Evolutionary conservation across 257 asterid genomes (phyloP).

Genomic region (Cruciata laevipes): DNA sequence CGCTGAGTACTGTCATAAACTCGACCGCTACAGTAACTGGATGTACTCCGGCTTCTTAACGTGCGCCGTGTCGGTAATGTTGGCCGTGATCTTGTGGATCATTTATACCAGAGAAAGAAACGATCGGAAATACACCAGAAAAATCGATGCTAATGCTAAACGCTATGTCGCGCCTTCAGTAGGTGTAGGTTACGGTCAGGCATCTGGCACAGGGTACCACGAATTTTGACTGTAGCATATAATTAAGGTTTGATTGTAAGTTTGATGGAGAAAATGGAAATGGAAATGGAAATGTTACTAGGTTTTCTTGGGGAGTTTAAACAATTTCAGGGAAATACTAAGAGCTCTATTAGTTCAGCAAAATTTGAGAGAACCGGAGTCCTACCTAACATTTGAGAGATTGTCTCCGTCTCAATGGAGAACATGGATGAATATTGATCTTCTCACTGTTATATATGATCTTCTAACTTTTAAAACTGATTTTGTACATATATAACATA

Average conservation of each 20-base stretch:
- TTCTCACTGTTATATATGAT: no score
- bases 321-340: no score
- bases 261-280: no score
- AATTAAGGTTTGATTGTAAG: not conserved
- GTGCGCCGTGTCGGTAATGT: constrained; percentile 23
- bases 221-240: not conserved
- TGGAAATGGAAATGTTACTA: no score
- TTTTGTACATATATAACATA: no score
- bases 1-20: constrained; percentile 18
- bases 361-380: no score
- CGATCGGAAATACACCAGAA: constrained; percentile 19
- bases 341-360: no score
- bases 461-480: no score
- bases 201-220: not conserved
- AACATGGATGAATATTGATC: no score
- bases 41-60: constrained; percentile 22
- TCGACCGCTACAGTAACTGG: constrained; percentile 17
- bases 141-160: not conserved
- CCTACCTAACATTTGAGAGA: no score
- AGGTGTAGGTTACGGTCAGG: not conserved
- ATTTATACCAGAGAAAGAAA: constrained; percentile 22
- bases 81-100: constrained; percentile 30
- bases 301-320: no score
- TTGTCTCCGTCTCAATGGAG: no score
- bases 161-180: not conserved